A percentile compares a stretch with the other conserved stretches of the same genome.
phyloP scores from a whole-genome alignment of 352 stramenopile species.

The Hyphochytrium catenoides region DNA sequence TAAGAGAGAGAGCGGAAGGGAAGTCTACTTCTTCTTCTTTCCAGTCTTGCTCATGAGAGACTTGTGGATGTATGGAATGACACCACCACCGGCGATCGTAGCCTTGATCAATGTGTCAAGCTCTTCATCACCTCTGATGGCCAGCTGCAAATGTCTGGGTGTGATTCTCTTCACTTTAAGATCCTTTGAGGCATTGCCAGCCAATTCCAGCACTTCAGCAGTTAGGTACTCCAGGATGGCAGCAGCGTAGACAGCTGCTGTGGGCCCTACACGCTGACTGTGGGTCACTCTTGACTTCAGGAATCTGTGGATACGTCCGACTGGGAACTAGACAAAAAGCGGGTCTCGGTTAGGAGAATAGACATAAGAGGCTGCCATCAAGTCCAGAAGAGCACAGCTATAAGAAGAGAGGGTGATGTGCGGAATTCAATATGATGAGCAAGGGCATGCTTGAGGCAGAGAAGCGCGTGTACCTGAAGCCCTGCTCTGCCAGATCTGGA shows the following conservation, averaged over 20 bases:
- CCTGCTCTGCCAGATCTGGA: conserved; percentile 92
- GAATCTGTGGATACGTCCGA: conserved; percentile 98
- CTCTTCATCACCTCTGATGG: conserved; percentile 99
- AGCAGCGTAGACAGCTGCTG: conserved; percentile 96
- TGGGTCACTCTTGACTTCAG: conserved; percentile 95
- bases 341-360: conserved; percentile 1
- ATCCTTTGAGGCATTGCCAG: conserved; percentile 90
- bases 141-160: conserved; percentile 94
- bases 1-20: too few species aligned
- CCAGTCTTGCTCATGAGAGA: conserved; percentile 93
- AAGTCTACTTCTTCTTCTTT: conserved; percentile 55
- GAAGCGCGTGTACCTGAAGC: conserved; percentile 82
- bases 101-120: conserved; percentile 98
- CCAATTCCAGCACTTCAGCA: conserved; percentile 97
- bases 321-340: conserved; percentile 71
- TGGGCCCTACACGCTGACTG: conserved; percentile 96
- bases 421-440: conserved; percentile 2
- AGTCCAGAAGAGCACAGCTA: neutral
- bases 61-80: conserved; percentile 99
- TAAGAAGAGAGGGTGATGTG: conserved; percentile 4
- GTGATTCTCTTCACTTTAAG: conserved; percentile 96
- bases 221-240: conserved; percentile 99
- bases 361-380: neutral
- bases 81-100: conserved; percentile 97
- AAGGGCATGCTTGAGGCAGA: conserved; percentile 2